Conservation (phyloP, 1,139 yeast genomes). For the Candida tropicalis region DNA sequence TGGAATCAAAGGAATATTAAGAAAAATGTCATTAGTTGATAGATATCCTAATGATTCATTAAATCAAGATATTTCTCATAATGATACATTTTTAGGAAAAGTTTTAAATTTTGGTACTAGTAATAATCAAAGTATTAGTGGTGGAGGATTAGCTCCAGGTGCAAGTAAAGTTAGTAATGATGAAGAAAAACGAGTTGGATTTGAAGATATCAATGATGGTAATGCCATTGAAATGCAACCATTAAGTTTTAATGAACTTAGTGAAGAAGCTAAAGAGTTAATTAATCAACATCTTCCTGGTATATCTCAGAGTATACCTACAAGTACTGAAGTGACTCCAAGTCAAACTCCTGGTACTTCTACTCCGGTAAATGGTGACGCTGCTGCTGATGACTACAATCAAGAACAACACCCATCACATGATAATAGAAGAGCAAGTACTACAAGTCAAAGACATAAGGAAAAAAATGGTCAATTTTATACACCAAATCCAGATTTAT, state of each 20-base stretch:
- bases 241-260: conserved; percentile 35
- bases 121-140: conserved; percentile 30
- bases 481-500: conserved; percentile 52
- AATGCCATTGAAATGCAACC: conserved; percentile 38
- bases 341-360: conserved; percentile 14
- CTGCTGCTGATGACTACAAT: conserved; percentile 10
- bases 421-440: conserved; percentile 6
- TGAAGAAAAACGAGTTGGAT: conserved; percentile 21
- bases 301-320: conserved; percentile 15
- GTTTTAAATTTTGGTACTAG: conserved; percentile 29
- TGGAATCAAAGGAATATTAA: conserved; percentile 33
- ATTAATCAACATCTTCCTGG: conserved; percentile 39
- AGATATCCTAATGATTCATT: conserved; percentile 22
- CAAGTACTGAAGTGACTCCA: conserved; percentile 17
- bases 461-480: conserved; percentile 26
- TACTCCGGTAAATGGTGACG: background rate
- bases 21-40: conserved; percentile 40
- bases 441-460: conserved; percentile 1
- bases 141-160: conserved; percentile 50
- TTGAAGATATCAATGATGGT: conserved; percentile 15
- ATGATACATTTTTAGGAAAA: conserved; percentile 45
- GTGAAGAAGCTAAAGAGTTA: conserved; percentile 44
- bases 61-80: conserved; percentile 23
- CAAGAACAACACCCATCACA: too few relatives aligned
- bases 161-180: conserved; percentile 28